A percentile compares a stretch with the other conserved stretches of the same genome.
Conservation (phyloP, 176 grass and related monocot genomes). For the Bolboschoenus planiculmis region DNA sequence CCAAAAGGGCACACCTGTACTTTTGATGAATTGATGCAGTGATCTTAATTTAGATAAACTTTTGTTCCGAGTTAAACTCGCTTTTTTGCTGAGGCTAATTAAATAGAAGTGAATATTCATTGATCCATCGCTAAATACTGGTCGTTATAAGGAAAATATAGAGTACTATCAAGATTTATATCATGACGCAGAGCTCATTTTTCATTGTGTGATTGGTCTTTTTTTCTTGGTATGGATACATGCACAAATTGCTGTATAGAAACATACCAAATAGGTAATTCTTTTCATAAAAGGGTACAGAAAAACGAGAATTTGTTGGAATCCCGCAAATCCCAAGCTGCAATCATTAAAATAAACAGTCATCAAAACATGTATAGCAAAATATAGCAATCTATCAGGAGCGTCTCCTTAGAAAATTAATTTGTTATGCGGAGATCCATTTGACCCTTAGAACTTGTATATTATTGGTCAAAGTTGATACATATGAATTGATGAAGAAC, state of each 20-base stretch:
- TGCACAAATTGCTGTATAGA: not conserved
- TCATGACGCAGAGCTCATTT: too few species aligned
- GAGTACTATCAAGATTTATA: too few species aligned
- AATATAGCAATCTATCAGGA: not conserved
- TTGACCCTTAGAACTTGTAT: not conserved
- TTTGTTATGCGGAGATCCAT: not conserved
- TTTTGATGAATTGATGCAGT: too few species aligned
- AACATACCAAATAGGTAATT: slow-evolving; percentile 42
- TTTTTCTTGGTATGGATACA: not conserved
- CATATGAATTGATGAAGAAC: not conserved
- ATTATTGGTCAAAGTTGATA: not conserved
- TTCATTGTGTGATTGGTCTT: not conserved
- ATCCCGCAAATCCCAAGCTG: not conserved
- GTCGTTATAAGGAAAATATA: too few species aligned
- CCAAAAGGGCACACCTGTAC: too few species aligned
- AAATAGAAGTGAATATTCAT: too few species aligned
- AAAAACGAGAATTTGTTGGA: not conserved
- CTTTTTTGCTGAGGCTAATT: too few species aligned
- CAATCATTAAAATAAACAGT: not conserved
- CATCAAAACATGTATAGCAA: not conserved
- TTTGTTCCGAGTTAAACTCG: too few species aligned
- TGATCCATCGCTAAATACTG: too few species aligned
- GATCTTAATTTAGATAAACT: too few species aligned
- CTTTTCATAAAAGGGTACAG: slow-evolving; percentile 45
- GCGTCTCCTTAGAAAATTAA: not conserved